Conservation (phyloP, 2,329 filamentous ascomycete genomes). For the Onygena corvina region DNA sequence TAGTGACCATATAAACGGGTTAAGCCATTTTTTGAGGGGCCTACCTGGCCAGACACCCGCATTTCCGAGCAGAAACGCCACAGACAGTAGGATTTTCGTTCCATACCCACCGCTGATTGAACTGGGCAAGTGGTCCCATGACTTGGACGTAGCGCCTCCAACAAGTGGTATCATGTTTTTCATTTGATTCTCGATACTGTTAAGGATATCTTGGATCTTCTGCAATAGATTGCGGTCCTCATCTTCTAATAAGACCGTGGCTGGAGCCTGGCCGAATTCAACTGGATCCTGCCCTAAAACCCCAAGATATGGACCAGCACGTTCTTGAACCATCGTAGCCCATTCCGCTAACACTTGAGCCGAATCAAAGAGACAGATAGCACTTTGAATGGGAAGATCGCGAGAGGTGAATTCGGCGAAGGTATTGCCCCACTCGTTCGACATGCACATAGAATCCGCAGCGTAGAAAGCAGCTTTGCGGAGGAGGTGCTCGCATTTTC, state of each 20-base stretch:
- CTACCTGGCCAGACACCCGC: conserved; percentile 85
- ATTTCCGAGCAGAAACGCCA: conserved; percentile 76
- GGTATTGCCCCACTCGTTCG: conserved; percentile 71
- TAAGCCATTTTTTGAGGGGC: conserved; percentile 22
- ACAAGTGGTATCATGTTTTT: conserved; percentile 41
- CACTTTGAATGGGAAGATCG: conserved; percentile 78
- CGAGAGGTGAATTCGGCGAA: conserved; percentile 73
- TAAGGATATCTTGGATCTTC: conserved; percentile 70
- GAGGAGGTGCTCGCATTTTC: conserved; percentile 72
- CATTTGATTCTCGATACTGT: conserved; percentile 68
- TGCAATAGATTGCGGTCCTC: conserved; percentile 77
- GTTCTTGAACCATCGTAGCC: conserved; percentile 84
- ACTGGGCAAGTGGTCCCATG: conserved; percentile 44
- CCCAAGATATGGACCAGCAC: conserved; percentile 79
- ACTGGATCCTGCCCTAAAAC: conserved; percentile 73
- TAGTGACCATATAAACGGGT: conserved; percentile 17
- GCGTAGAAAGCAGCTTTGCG: conserved; percentile 94
- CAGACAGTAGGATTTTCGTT: conserved; percentile 70
- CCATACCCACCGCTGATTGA: conserved; percentile 62
- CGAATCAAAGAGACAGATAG: conserved; percentile 87
- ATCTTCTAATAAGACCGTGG: conserved; percentile 79
- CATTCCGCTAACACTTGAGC: conserved; percentile 89
- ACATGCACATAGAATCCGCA: conserved; percentile 78
- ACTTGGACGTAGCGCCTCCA: conserved; percentile 20
- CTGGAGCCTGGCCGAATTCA: conserved; percentile 67